phyloP scores from a whole-genome alignment of 805 yeast species.

The Blastobotrys muscicola region DNA sequence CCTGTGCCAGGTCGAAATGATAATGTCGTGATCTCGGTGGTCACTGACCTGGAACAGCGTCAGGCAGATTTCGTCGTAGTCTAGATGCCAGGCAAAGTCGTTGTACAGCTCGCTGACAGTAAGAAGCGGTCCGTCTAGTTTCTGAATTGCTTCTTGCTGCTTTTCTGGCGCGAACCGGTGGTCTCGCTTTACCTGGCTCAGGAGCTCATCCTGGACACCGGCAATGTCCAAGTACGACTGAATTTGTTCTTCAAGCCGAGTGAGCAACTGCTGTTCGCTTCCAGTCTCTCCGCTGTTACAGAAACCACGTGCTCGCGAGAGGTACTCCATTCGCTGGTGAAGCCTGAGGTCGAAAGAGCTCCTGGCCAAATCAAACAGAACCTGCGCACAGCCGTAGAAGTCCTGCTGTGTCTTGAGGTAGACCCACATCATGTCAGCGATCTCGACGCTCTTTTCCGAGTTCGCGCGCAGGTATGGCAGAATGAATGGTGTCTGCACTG shows the following conservation, averaged over 20 bases:
- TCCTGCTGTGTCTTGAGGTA: slow-evolving; percentile 77
- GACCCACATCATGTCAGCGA: slow-evolving; percentile 80
- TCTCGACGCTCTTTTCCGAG: slow-evolving; percentile 45
- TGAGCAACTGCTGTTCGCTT: slow-evolving; percentile 63
- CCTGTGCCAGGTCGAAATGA: slow-evolving; percentile 70
- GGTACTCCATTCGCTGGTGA: slow-evolving; percentile 70
- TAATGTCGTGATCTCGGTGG: slow-evolving; percentile 74
- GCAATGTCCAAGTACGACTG: slow-evolving; percentile 82
- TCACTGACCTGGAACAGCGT: slow-evolving; percentile 76
- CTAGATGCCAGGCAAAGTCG: slow-evolving; percentile 77
- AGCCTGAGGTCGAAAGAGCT: slow-evolving; percentile 63
- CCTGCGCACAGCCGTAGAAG: slow-evolving; percentile 76
- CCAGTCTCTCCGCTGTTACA: slow-evolving; percentile 80
- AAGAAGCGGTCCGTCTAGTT: slow-evolving; percentile 55
- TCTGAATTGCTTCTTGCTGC: slow-evolving; percentile 40
- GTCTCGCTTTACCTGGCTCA: slow-evolving; percentile 32
- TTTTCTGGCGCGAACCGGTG: slow-evolving; percentile 32
- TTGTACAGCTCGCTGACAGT: slow-evolving; percentile 75
- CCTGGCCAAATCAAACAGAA: slow-evolving; percentile 60
- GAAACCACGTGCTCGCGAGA: slow-evolving; percentile 88
- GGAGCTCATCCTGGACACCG: slow-evolving; percentile 64
- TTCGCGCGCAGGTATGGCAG: slow-evolving; percentile 57
- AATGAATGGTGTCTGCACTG: slow-evolving; percentile 73
- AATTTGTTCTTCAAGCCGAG: slow-evolving; percentile 56
- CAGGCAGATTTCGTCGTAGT: slow-evolving; percentile 75